These are phyloP conservation scores for Mycena haematopus DNA, from an alignment of 768 basidiomycete species.

Conservation along the genomic window DNA sequence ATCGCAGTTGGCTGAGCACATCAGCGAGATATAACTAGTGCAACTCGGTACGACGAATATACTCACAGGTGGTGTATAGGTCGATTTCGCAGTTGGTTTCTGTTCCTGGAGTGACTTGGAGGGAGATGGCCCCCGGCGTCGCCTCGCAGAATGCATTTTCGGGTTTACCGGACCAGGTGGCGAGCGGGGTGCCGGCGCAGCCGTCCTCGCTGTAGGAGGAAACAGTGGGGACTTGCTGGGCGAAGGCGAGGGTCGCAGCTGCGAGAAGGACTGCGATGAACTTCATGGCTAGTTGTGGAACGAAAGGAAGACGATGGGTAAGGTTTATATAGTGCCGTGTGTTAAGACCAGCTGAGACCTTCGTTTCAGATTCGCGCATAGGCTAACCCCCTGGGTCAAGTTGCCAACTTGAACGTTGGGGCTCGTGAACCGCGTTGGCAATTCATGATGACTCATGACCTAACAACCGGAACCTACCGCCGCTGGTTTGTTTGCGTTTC, in stretches of 20 bases:
- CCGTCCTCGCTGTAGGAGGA: slow-evolving; percentile 4
- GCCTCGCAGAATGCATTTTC: slow-evolving; percentile 16
- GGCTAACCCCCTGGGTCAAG: too few species aligned
- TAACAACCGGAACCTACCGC: too few species aligned
- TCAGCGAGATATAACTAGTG: too few species aligned
- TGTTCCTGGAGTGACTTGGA: neutral
- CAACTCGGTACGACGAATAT: neutral
- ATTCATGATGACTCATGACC: too few species aligned
- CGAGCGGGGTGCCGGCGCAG: slow-evolving; percentile 7
- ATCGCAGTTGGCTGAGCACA: slow-evolving; percentile 5
- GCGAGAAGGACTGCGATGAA: slow-evolving; percentile 5
- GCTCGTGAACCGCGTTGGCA: too few species aligned
- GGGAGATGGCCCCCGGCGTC: slow-evolving; percentile 13
- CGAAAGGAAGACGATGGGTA: too few species aligned
- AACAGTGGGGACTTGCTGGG: slow-evolving; percentile 1
- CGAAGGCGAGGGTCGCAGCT: neutral
- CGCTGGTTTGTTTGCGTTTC: too few species aligned
- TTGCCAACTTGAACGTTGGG: too few species aligned
- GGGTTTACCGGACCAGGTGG: slow-evolving; percentile 14
- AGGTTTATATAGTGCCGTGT: too few species aligned
- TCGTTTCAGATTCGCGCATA: too few species aligned
- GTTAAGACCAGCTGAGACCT: too few species aligned
- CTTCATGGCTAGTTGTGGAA: neutral
- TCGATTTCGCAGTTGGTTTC: slow-evolving; percentile 7
- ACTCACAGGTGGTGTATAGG: slow-evolving; percentile 10